phyloP scores from a whole-genome alignment of 2,329 filamentous ascomycete genomes.

The Botrytis pseudocinerea region DNA sequence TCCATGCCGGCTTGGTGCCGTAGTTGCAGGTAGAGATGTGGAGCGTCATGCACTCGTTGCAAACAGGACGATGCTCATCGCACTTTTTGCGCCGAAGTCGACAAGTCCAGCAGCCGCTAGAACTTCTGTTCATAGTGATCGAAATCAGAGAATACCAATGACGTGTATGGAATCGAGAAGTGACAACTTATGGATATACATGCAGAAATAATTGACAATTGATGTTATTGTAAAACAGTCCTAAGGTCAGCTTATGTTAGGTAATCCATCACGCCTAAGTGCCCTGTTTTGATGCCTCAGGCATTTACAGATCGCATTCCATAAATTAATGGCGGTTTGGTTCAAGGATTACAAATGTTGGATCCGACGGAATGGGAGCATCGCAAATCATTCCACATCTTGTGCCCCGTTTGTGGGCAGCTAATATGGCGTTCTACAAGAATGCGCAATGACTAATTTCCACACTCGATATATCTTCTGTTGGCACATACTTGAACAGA shows the following conservation, averaged over 20 bases:
- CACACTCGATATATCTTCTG: not conserved
- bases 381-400: not conserved
- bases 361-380: not conserved
- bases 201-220: not conserved
- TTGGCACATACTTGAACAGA: not conserved
- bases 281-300: not conserved
- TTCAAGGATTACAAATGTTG: not conserved
- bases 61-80: constrained; percentile 54
- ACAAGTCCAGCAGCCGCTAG: constrained; percentile 44
- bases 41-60: constrained; percentile 51
- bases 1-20: constrained; percentile 42
- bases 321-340: not conserved
- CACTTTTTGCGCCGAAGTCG: constrained; percentile 62
- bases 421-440: not conserved
- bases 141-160: not conserved
- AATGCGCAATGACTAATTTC: not conserved
- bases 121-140: constrained; percentile 7
- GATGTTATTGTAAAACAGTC: not conserved
- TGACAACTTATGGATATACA: not conserved
- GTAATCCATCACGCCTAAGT: not conserved
- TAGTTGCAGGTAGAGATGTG: constrained; percentile 57
- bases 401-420: not conserved
- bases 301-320: not conserved
- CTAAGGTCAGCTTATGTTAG: not conserved
- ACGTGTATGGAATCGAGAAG: not conserved